Conservation (phyloP, 805 yeast species). For the Dipodascus albidus region DNA sequence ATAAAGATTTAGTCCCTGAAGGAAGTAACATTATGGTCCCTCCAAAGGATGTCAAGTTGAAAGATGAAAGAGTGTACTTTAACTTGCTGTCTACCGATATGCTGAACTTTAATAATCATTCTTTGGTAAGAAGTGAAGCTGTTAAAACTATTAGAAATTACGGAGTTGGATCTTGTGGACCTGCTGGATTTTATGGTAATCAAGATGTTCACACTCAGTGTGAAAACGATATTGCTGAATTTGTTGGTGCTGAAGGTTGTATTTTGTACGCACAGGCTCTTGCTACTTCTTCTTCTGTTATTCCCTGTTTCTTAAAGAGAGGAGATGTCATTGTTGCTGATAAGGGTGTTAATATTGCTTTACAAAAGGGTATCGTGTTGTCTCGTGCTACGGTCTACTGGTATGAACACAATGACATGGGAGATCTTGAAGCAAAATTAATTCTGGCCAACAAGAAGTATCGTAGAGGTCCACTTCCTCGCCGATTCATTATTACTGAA, state of each 20-base stretch:
- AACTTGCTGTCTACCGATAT: slow-evolving; percentile 69
- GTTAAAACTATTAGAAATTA: slow-evolving; percentile 46
- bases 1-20: not conserved
- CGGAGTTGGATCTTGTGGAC: slow-evolving; percentile 98
- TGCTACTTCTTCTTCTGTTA: slow-evolving; percentile 72
- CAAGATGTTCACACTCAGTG: slow-evolving; percentile 80
- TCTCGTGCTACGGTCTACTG: slow-evolving; percentile 78
- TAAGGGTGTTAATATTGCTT: slow-evolving; percentile 56
- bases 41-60: not conserved
- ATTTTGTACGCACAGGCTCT: slow-evolving; percentile 91
- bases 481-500: slow-evolving; percentile 87
- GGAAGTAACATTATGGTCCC: slow-evolving; percentile 1
- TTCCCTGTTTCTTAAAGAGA: slow-evolving; percentile 89
- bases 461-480: slow-evolving; percentile 62
- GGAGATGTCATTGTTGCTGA: slow-evolving; percentile 91
- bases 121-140: slow-evolving; percentile 40
- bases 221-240: slow-evolving; percentile 64
- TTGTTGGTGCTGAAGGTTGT: slow-evolving; percentile 64
- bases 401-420: slow-evolving; percentile 82
- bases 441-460: slow-evolving; percentile 43
- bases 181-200: slow-evolving; percentile 94
- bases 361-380: slow-evolving; percentile 80
- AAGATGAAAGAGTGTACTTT: slow-evolving; percentile 29
- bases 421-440: slow-evolving; percentile 62
- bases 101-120: slow-evolving; percentile 45